Evolutionary conservation across 2,329 filamentous ascomycete species (phyloP), one percentile per base, ranked within the genome.

Genomic region (Venturiaceae sp.): DNA sequence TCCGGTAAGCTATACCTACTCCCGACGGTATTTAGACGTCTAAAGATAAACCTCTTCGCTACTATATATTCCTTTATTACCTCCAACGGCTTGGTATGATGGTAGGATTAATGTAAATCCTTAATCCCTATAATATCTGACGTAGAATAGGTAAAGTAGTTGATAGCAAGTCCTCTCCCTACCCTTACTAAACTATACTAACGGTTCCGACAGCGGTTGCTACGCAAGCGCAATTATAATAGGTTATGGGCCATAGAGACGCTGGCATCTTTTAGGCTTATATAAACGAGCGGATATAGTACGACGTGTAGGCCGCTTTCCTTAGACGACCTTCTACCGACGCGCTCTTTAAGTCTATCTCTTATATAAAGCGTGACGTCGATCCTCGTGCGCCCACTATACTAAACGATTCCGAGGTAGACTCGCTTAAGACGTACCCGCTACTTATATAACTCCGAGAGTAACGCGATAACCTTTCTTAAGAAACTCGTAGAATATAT

Each of bases 31-130:
- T 50, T 13, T 28, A 50, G 46, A 50, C 46, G 46, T 50, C 28
- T 28, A 28, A 23, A 50, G 21, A 50, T 50, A 50, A 50, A 32
- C n/a, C 46, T 50, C 28, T 50, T 23, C 21, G 23, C 28, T 50
- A 50, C 28, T 50, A 50, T 50, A 50, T 23, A 50, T 50, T 50
- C n/a, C 46, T 50, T 13, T 50, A 50, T 50, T 50, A 50, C 28
- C 46, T 50, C 28, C 23, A 50, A 23, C 21, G 46, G 46, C 46
- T 50, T 50, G 23, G 46, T 28, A 50, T 50, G 23, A 50, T 50
- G 23, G 46, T 50, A 50, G 46, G 46, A 50, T 13, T 50, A 50
- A 9, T 50, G 16, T 23, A 50, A 50, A 50, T 50, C 28, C 46
- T 50, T 28, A 50, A 50, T 50, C 46, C 16, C 5, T 50, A 50